phyloP scores from a whole-genome alignment of 257 asterid species.

The Nicotiana undulata region DNA sequence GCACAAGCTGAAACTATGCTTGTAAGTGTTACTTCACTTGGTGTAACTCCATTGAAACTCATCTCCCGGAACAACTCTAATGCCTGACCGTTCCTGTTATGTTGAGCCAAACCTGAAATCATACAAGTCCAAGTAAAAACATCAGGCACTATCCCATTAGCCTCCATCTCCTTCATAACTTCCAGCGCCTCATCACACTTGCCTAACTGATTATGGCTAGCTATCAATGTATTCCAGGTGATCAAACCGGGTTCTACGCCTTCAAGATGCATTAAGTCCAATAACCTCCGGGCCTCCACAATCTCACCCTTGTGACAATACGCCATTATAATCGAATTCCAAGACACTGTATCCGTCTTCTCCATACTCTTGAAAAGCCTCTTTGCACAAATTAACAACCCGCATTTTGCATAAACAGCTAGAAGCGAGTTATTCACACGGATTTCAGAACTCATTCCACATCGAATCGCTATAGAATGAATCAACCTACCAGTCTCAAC shows the following conservation, averaged over 20 bases:
- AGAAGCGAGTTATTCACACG: constrained; percentile 64
- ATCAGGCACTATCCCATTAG: constrained; percentile 45
- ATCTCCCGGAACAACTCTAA: constrained; percentile 43
- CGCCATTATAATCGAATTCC: constrained; percentile 72
- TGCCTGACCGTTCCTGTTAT: constrained; percentile 43
- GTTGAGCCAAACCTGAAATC: constrained; percentile 60
- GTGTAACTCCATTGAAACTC: constrained; percentile 48
- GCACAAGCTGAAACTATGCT: constrained; percentile 57
- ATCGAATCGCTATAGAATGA: constrained; percentile 45
- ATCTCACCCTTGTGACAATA: constrained; percentile 45
- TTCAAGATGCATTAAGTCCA: constrained; percentile 39
- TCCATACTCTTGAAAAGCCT: constrained; percentile 44
- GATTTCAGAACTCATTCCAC: constrained; percentile 31
- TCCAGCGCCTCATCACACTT: constrained; percentile 48
- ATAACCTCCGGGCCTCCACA: constrained; percentile 40
- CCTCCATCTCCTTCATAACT: constrained; percentile 61
- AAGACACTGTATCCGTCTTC: constrained; percentile 51
- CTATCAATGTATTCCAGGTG: constrained; percentile 67
- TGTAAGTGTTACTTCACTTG: constrained; percentile 59
- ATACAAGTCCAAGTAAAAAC: constrained; percentile 68
- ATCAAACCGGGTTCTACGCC: constrained; percentile 53
- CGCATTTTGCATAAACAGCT: constrained; percentile 65
- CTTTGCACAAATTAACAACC: constrained; percentile 42
- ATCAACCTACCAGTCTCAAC: constrained; percentile 56
- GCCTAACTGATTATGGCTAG: constrained; percentile 53